Conservation (phyloP, 106 monocot genomes). For the Apostasia ramifera region DNA sequence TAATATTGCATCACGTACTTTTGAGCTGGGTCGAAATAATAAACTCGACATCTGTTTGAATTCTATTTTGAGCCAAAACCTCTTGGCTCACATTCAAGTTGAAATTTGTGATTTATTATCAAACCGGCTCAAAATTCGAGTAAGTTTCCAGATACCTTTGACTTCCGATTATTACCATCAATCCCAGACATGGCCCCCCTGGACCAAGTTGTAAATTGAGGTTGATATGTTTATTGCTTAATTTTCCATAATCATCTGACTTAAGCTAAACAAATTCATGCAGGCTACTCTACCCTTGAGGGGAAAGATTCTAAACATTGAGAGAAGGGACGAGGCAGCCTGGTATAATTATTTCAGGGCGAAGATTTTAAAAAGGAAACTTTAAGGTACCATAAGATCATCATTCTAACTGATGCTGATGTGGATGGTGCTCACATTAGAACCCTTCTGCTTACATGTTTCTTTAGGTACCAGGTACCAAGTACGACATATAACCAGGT, state of each 20-base stretch:
- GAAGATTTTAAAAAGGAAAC: slow-evolving; percentile 93
- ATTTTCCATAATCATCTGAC: background rate
- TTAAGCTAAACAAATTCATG: slow-evolving; percentile 12
- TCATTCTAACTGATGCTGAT: slow-evolving; percentile 99
- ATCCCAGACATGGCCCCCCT: background rate
- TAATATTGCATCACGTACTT: too few species aligned
- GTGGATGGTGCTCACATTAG: slow-evolving; percentile 99
- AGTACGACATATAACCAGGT: background rate
- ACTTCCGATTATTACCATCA: too few species aligned
- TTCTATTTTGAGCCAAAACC: too few species aligned
- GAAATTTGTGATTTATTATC: too few species aligned
- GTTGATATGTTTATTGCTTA: background rate
- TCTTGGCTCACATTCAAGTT: too few species aligned
- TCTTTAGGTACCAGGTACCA: slow-evolving; percentile 97
- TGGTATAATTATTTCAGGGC: slow-evolving; percentile 88
- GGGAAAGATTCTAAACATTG: slow-evolving; percentile 97
- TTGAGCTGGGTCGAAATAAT: too few species aligned
- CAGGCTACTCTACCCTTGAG: slow-evolving; percentile 90
- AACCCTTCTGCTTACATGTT: slow-evolving; percentile 95
- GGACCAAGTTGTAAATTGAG: background rate
- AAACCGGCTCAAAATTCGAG: too few species aligned
- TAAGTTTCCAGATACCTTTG: too few species aligned
- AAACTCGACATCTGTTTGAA: too few species aligned
- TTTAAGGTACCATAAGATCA: slow-evolving; percentile 94
- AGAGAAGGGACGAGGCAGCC: slow-evolving; percentile 94